Evolutionary conservation across 2,329 filamentous ascomycete genomes (phyloP).

Genomic region (Kalaharituber pfeilii): DNA sequence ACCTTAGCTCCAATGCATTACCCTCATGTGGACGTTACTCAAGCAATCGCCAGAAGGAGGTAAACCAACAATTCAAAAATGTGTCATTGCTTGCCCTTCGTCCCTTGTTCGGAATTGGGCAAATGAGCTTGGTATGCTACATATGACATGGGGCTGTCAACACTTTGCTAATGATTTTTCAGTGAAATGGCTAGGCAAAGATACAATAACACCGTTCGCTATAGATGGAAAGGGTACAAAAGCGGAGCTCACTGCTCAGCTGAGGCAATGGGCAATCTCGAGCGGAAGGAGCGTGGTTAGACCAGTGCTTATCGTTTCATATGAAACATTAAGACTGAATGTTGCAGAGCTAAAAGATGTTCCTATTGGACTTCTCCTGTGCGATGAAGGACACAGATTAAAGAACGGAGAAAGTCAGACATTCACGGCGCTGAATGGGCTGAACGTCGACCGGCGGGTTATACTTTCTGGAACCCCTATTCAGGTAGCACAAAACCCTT

Average conservation of each 20-base stretch:
- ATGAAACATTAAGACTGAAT: conserved; percentile 84
- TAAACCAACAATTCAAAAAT: conserved; percentile 84
- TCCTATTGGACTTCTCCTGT: conserved; percentile 79
- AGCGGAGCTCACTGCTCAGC: conserved; percentile 72
- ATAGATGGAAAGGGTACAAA: conserved; percentile 95
- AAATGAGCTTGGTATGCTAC: conserved; percentile 58
- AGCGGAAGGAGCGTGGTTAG: conserved; percentile 76
- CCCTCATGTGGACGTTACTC: conserved; percentile 86
- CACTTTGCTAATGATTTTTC: not conserved
- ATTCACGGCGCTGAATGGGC: conserved; percentile 71
- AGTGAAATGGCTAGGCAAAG: conserved; percentile 85
- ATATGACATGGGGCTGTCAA: conserved; percentile 21
- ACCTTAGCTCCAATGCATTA: conserved; percentile 73
- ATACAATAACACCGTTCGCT: conserved; percentile 81
- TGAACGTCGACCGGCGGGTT: conserved; percentile 80
- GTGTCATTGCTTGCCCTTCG: conserved; percentile 88
- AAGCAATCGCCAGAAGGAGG: conserved; percentile 95
- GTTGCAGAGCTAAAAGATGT: conserved; percentile 78
- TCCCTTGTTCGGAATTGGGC: conserved; percentile 97
- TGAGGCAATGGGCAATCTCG: conserved; percentile 88
- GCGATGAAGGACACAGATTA: conserved; percentile 87
- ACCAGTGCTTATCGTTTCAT: conserved; percentile 92
- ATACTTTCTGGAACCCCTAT: conserved; percentile 95
- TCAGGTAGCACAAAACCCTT: conserved; percentile 32
- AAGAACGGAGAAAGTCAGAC: conserved; percentile 97